phyloP scores from a whole-genome alignment of 257 asterid genomes.

The Solanum dulcamara region DNA sequence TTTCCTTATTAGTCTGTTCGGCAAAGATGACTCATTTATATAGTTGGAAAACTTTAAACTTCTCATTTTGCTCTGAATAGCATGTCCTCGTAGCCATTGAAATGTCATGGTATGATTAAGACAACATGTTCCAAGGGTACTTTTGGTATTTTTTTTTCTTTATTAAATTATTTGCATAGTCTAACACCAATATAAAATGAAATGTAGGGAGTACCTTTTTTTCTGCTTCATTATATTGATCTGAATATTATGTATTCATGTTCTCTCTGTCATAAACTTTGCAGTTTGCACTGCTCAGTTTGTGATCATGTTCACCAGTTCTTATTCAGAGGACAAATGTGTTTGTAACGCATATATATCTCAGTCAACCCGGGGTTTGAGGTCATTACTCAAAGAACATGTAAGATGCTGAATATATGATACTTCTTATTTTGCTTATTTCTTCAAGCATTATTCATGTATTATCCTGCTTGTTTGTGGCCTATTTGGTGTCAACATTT shows the following conservation, averaged over 20 bases:
- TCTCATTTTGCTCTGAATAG: not conserved
- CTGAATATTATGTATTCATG: slow-evolving; percentile 2
- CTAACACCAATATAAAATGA: not conserved
- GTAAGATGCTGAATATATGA: slow-evolving; percentile 38
- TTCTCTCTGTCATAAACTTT: slow-evolving; percentile 10
- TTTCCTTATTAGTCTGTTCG: not conserved
- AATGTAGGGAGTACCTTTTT: not conserved
- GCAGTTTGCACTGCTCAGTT: slow-evolving; percentile 78
- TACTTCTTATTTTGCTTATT: not conserved
- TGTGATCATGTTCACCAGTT: slow-evolving; percentile 73
- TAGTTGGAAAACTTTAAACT: not conserved
- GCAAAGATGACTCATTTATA: not conserved
- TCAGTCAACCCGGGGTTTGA: slow-evolving; percentile 75
- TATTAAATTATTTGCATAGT: not conserved
- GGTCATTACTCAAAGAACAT: slow-evolving; percentile 76
- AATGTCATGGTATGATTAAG: not conserved
- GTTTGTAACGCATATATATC: slow-evolving; percentile 74
- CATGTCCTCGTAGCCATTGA: not conserved
- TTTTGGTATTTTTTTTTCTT: not conserved
- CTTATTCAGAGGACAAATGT: slow-evolving; percentile 30
- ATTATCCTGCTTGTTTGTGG: not conserved
- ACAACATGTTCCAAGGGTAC: not conserved
- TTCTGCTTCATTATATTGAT: not conserved
- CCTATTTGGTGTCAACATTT: not conserved
- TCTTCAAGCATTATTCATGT: not conserved